Evolutionary conservation across 2,329 filamentous ascomycete genomes (phyloP).

Genomic region (Hypocreales sp.): DNA sequence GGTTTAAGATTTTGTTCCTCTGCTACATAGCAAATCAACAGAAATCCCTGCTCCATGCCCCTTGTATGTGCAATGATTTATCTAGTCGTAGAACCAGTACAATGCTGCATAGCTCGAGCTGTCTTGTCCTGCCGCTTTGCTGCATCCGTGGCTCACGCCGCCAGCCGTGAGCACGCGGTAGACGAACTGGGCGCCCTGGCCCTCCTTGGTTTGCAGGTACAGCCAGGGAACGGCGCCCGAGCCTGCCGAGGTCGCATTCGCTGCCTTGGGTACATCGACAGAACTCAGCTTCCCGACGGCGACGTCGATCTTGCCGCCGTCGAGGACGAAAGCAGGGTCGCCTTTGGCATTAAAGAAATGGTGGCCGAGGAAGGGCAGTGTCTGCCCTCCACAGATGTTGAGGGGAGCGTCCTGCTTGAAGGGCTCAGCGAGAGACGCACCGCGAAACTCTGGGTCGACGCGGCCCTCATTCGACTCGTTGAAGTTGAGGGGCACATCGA

Average conservation of each 20-base stretch:
- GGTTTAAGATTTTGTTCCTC: too few species aligned
- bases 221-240: constrained; percentile 43
- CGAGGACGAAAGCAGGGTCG: constrained; percentile 45
- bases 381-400: constrained; percentile 19
- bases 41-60: too few species aligned
- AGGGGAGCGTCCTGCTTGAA: constrained; percentile 24
- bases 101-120: constrained; percentile 40
- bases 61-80: too few species aligned
- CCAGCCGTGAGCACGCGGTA: constrained; percentile 42
- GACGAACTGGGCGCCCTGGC: constrained; percentile 24
- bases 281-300: constrained; percentile 31
- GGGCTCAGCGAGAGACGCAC: constrained; percentile 27
- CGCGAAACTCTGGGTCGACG: constrained; percentile 15
- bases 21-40: too few species aligned
- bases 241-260: constrained; percentile 27
- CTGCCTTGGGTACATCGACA: constrained; percentile 33
- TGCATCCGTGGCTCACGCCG: constrained; percentile 28
- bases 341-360: constrained; percentile 47
- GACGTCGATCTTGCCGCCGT: constrained; percentile 18
- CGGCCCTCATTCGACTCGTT: constrained; percentile 11
- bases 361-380: constrained; percentile 36
- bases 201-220: constrained; percentile 25
- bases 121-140: constrained; percentile 20
- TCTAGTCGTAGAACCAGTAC: constrained; percentile 47
- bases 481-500: constrained; percentile 32